A percentile compares a stretch with the other conserved stretches of the same genome.
Conservation (phyloP, 2,329 filamentous ascomycete species). For the Pseudocercospora fuligena region DNA sequence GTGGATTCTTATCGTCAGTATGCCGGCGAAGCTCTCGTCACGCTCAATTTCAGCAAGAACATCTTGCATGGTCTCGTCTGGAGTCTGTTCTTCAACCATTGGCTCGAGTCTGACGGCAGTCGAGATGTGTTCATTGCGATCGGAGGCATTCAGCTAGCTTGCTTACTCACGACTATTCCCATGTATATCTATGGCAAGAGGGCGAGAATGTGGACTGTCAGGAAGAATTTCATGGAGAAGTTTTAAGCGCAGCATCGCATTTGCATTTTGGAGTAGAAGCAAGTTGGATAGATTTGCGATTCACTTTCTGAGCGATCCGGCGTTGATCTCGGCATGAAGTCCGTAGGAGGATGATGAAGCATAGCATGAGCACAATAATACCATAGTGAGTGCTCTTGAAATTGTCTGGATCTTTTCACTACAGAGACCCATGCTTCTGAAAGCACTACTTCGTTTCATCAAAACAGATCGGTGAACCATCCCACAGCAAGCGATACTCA, state of each 20-base stretch:
- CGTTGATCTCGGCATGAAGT: neutral
- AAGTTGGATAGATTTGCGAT: neutral
- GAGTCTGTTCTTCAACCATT: constrained; percentile 82
- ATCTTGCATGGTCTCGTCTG: constrained; percentile 90
- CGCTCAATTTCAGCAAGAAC: constrained; percentile 93
- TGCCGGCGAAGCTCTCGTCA: constrained; percentile 91
- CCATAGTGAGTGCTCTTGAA: no score
- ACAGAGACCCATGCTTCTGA: no score
- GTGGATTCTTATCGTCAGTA: constrained; percentile 94
- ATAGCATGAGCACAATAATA: neutral
- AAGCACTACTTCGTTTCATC: no score
- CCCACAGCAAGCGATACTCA: neutral
- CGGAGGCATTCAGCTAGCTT: constrained; percentile 81
- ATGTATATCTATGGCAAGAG: constrained; percentile 96
- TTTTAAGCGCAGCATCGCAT: constrained; percentile 48
- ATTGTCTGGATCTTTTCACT: no score
- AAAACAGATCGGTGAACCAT: no score
- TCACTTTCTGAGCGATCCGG: neutral
- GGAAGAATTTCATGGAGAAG: constrained; percentile 84
- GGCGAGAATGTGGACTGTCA: constrained; percentile 90
- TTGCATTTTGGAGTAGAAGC: neutral
- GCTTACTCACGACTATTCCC: constrained; percentile 76
- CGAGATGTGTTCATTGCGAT: constrained; percentile 81
- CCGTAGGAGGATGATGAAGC: neutral
- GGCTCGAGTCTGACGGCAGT: constrained; percentile 76